Percentiles rank a stretch among this genome's conserved stretches.
phyloP scores from a whole-genome alignment of 768 basidiomycete genomes.

The Collybiopsis luxurians region DNA sequence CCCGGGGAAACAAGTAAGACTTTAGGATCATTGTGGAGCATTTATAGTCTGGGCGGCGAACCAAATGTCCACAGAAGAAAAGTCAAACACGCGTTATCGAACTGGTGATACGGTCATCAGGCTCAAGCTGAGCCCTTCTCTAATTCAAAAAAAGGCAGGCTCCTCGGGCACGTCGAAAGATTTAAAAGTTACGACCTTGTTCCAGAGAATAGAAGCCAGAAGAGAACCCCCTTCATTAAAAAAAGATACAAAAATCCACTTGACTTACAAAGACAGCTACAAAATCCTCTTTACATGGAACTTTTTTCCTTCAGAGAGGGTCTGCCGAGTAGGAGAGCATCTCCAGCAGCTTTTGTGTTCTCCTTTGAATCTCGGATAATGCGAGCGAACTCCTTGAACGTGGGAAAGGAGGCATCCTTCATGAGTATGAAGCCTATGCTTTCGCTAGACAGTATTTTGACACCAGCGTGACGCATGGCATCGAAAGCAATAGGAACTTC shows the following conservation, averaged over 20 bases:
- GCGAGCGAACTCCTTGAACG: slow-evolving; percentile 70
- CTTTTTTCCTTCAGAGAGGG: slow-evolving; percentile 1
- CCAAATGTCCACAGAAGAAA: too few relatives aligned
- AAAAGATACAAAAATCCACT: not conserved
- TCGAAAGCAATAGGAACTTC: slow-evolving; percentile 78
- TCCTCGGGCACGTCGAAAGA: too few relatives aligned
- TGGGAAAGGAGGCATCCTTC: slow-evolving; percentile 57
- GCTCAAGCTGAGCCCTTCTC: too few relatives aligned
- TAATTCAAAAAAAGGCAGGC: too few relatives aligned
- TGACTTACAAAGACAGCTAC: not conserved
- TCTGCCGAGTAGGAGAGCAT: slow-evolving; percentile 18
- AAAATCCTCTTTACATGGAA: not conserved
- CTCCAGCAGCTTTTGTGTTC: slow-evolving; percentile 44
- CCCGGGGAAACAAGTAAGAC: too few relatives aligned
- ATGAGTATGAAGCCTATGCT: slow-evolving; percentile 77
- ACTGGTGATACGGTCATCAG: not conserved
- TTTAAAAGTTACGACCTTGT: too few relatives aligned
- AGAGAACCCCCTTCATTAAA: too few relatives aligned
- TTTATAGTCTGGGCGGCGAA: too few relatives aligned
- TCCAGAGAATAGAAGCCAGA: too few relatives aligned
- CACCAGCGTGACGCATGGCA: slow-evolving; percentile 66
- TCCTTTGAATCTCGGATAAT: slow-evolving; percentile 80
- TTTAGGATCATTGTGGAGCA: too few relatives aligned
- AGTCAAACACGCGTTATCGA: too few relatives aligned
- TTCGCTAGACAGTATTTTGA: slow-evolving; percentile 77